Evolutionary conservation across 768 basidiomycete species (phyloP).

Genomic region (Suillus americanus): DNA sequence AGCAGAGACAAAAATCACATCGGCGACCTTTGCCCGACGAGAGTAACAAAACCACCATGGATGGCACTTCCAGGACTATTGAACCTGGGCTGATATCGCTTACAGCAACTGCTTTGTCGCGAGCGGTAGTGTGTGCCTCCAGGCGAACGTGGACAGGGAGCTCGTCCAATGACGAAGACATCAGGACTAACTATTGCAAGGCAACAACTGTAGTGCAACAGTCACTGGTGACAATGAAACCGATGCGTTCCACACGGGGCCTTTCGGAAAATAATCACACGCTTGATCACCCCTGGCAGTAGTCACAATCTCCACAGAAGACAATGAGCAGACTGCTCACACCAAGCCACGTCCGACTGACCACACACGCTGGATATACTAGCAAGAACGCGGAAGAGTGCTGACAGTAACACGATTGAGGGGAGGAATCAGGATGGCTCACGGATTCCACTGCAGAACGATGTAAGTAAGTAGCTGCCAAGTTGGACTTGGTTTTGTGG

Average conservation of each 20-base stretch:
- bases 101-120: constrained; percentile 50
- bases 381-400: background rate
- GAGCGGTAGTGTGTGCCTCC: constrained; percentile 45
- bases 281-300: background rate
- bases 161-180: background rate
- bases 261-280: background rate
- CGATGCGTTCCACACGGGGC: background rate
- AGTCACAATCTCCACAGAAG: background rate
- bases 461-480: no score
- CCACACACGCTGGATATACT: background rate
- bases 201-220: background rate
- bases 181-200: background rate
- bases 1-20: constrained; percentile 64
- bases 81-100: constrained; percentile 43
- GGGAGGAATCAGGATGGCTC: background rate
- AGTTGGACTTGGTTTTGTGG: no score
- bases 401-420: background rate
- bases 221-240: background rate
- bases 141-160: constrained; percentile 29
- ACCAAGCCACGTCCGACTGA: background rate
- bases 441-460: background rate
- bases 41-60: constrained; percentile 51
- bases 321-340: background rate
- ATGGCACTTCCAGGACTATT: constrained; percentile 42
- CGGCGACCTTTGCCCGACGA: constrained; percentile 57